These are phyloP conservation scores for Podila horticola DNA, from an alignment of 192 early-diverging fungal species.

Conservation along the genomic window DNA sequence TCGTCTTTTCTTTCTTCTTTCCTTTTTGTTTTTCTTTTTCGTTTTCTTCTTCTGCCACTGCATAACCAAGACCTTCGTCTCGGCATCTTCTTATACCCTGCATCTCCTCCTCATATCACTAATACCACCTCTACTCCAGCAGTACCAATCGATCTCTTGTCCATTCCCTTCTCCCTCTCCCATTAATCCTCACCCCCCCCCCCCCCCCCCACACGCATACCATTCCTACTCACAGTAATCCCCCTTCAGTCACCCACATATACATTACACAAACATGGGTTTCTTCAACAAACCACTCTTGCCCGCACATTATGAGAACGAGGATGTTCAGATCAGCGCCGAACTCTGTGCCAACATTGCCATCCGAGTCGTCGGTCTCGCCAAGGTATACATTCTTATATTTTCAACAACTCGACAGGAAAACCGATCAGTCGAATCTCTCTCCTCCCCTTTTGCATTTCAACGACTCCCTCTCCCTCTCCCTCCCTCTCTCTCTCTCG, in stretches of 20 bases:
- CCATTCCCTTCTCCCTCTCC: neutral
- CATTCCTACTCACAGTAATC: neutral
- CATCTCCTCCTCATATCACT: neutral
- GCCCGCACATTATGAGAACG: conserved; percentile 42
- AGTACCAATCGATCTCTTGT: too few species aligned
- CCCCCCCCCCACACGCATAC: neutral
- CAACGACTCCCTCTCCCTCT: neutral
- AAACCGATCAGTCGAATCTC: too few species aligned
- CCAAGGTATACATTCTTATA: conserved; percentile 24
- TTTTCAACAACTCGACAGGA: too few species aligned
- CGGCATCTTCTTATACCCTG: neutral
- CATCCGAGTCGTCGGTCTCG: conserved; percentile 42
- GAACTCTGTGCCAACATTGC: conserved; percentile 47
- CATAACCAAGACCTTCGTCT: neutral
- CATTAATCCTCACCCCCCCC: neutral
- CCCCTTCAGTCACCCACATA: neutral
- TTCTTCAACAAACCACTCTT: conserved; percentile 45
- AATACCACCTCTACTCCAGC: neutral
- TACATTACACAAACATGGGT: conserved; percentile 21
- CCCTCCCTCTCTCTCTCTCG: neutral
- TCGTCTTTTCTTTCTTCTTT: neutral
- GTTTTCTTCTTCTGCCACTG: neutral
- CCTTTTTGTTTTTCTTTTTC: neutral
- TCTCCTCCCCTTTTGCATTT: neutral
- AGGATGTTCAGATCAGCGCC: conserved; percentile 51